A percentile compares a stretch with the other conserved stretches of the same genome.
phyloP scores from a whole-genome alignment of 495 filamentous ascomycete genomes.

The Opeltia flavorubescens region DNA sequence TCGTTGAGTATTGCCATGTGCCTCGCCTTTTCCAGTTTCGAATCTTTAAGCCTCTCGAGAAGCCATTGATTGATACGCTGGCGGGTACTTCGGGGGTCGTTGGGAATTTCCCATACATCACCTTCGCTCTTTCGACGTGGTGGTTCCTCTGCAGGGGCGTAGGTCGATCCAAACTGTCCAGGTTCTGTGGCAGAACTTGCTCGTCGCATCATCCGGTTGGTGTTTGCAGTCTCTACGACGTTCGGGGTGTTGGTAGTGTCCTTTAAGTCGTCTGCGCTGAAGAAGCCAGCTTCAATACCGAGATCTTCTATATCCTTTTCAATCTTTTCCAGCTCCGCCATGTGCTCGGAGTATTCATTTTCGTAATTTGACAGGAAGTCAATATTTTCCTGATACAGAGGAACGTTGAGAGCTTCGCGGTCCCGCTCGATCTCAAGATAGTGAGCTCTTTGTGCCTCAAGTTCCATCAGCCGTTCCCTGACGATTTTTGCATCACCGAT shows the following conservation, averaged over 20 bases:
- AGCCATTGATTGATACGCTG: constrained; percentile 5
- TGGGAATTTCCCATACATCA: neutral
- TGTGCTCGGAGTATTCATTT: constrained; percentile 7
- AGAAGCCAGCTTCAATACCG: neutral
- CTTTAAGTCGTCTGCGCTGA: neutral
- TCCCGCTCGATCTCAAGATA: constrained; percentile 14
- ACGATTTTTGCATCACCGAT: constrained; percentile 20
- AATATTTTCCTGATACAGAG: constrained; percentile 15
- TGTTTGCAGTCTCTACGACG: neutral
- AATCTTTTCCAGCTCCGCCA: constrained; percentile 14
- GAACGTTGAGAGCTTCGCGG: constrained; percentile 5
- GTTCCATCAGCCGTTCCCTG: constrained; percentile 17
- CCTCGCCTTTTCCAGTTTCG: neutral
- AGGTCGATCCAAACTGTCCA: neutral
- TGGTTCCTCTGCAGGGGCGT: neutral
- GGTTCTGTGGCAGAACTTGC: neutral
- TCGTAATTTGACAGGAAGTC: constrained; percentile 18
- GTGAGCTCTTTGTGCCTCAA: constrained; percentile 15
- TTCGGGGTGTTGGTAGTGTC: neutral
- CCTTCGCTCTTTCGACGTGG: constrained; percentile 1
- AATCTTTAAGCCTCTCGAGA: neutral
- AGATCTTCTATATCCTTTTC: constrained; percentile 14
- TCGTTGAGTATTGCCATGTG: neutral
- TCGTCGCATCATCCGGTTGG: neutral
- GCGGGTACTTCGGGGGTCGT: neutral